A percentile compares a stretch with the other conserved stretches of the same genome.
These are phyloP conservation scores for Alternaria sp. DNA, from an alignment of 2,329 filamentous ascomycete genomes.

Conservation along the genomic window DNA sequence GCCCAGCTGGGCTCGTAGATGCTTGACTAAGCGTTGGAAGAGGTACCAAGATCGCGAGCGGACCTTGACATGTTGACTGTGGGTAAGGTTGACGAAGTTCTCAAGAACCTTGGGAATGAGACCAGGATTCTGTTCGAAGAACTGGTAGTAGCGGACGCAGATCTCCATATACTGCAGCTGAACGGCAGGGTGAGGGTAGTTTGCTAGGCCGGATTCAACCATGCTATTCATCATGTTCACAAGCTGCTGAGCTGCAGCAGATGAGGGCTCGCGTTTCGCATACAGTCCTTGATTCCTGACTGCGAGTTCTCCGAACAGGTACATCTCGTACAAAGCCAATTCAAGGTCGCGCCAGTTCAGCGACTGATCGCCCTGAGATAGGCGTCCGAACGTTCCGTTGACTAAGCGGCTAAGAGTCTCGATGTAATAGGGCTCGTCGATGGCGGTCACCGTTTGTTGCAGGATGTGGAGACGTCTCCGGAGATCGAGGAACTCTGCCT, in stretches of 20 bases:
- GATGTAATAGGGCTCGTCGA: slow-evolving; percentile 88
- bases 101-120: slow-evolving; percentile 88
- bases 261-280: slow-evolving; percentile 81
- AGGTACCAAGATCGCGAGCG: slow-evolving; percentile 95
- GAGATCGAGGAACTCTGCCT: slow-evolving; percentile 96
- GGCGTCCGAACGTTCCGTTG: slow-evolving; percentile 82
- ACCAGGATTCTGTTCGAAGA: slow-evolving; percentile 85
- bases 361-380: slow-evolving; percentile 73
- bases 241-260: slow-evolving; percentile 79
- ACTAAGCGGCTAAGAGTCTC: slow-evolving; percentile 87
- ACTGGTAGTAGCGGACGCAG: slow-evolving; percentile 89
- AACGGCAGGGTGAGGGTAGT: slow-evolving; percentile 87
- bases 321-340: slow-evolving; percentile 93
- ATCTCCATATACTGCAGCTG: slow-evolving; percentile 99
- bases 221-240: slow-evolving; percentile 94
- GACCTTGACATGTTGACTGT: slow-evolving; percentile 86
- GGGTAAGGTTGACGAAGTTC: slow-evolving; percentile 88
- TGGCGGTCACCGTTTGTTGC: slow-evolving; percentile 89
- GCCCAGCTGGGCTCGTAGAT: slow-evolving; percentile 81
- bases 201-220: slow-evolving; percentile 91
- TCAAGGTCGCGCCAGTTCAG: slow-evolving; percentile 97
- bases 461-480: slow-evolving; percentile 88
- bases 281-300: slow-evolving; percentile 87
- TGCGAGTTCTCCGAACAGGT: slow-evolving; percentile 92
- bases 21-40: slow-evolving; percentile 91